Base-by-base conservation (phyloP, 2,329 filamentous ascomycete genomes). In the Leptographium radiaticola region DNA sequence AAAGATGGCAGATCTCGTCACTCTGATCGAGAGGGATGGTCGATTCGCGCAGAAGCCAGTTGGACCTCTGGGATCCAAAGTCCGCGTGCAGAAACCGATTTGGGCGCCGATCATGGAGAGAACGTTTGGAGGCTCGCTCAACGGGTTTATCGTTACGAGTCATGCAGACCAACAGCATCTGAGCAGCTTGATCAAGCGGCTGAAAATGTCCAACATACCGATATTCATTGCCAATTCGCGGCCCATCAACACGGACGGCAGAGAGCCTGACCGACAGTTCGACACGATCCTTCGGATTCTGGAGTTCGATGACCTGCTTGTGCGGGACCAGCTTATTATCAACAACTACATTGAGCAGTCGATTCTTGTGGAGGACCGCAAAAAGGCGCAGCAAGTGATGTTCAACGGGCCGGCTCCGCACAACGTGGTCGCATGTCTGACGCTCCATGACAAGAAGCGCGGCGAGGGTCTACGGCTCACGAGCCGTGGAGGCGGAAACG, bases 61-160 rank as follows among this genome's bases (percentile, higher is more conserved):
- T 38, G 93, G 93, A 0, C 93, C 93, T 0, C 73, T 97, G 15
- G 93, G 90, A 34, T 73, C 81, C 30, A 79, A 93, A 62, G 76
- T 98, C 51, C 83, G 81, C 59, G 71, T 98, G 30, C 71, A 81
- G 39, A 83, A 91, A 59, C 85, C 87, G 1, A 76, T 87, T 61
- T 98, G 93, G 93, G 86, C 84, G 1, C 77, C 80, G 0, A 81
- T 95, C 45, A 67, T 98, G 15, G 93, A 98, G 65, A 85, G 78
- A 58, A 79, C 79, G 1, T 76, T 95, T 47, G 87, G 87, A n/a
- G 68, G 67, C 4, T 74, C 71, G 0, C 71, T 97, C 36, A 85
- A 81, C 57, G 82, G 79, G 1, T 98, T 97, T 63, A 79, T 95
- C 51, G 90, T 96, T 44, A 83, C 80, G 7, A 88, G 74, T 66